Evolutionary conservation across 2,329 filamentous ascomycete genomes (phyloP).

Genomic region (Peltaster fructicola): DNA sequence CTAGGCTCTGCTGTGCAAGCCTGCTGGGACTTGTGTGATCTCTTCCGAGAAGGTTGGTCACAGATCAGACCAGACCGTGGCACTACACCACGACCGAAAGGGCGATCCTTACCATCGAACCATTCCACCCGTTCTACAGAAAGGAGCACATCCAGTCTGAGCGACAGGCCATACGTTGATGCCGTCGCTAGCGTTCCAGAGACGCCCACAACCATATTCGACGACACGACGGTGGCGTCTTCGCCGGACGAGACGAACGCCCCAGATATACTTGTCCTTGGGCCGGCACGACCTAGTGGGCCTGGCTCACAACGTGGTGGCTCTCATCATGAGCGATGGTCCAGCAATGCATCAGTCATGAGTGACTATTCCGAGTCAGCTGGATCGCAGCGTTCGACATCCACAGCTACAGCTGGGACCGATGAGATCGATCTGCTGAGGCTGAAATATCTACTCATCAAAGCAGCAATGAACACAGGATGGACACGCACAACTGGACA

Average conservation of each 20-base stretch:
- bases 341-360: slow-evolving; percentile 55
- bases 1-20: slow-evolving; percentile 77
- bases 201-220: slow-evolving; percentile 88
- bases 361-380: slow-evolving; percentile 60
- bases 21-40: slow-evolving; percentile 86
- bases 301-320: slow-evolving; percentile 19
- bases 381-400: slow-evolving; percentile 44
- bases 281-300: slow-evolving; percentile 36
- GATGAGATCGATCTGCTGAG: slow-evolving; percentile 65
- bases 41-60: slow-evolving; percentile 85
- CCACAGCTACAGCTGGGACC: slow-evolving; percentile 47
- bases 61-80: slow-evolving; percentile 71
- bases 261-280: slow-evolving; percentile 77
- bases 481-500: slow-evolving; percentile 44
- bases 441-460: slow-evolving; percentile 61
- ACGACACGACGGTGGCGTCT: slow-evolving; percentile 58
- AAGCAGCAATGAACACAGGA: slow-evolving; percentile 71
- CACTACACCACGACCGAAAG: slow-evolving; percentile 69
- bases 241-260: slow-evolving; percentile 54
- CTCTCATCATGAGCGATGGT: slow-evolving; percentile 53
- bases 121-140: slow-evolving; percentile 10
- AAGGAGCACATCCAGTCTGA: slow-evolving; percentile 29
- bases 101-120: slow-evolving; percentile 47
- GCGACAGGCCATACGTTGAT: slow-evolving; percentile 28
- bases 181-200: slow-evolving; percentile 40